Evolutionary conservation across 768 basidiomycete genomes (phyloP), one percentile per base, ranked within the genome.

Genomic region (Pseudohyphozyma bogoriensis): DNA sequence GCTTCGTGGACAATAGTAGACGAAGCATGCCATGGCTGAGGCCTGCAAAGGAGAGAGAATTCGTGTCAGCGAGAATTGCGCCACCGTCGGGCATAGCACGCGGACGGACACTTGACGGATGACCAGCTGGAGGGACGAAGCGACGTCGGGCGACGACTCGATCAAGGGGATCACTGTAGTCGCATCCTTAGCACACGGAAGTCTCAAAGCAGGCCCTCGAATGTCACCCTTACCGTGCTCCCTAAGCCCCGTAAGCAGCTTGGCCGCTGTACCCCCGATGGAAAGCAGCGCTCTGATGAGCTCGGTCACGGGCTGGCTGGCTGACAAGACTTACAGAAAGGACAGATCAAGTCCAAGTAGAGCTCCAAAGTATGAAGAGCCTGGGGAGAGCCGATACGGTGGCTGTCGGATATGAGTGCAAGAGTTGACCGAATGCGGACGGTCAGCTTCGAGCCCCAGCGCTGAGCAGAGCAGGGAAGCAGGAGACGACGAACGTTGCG

Each of bases 1-100:
- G 66, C 66, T 36, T 67, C 66, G 53, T 67, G 66, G 0, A 67
- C 62, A 31, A 61, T 56, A 0, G 66, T 67, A 18, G 56, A 58
- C 0, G 50, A 52, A 15, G 59, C 26, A 35, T 67, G 66, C 66
- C 66, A 67, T n/a, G 62, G 45, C 40, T 67, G 66, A 16, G 62
- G 66, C 20, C 51, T 39, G 52, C 59, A 55, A 9, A 8, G 10
- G 7, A 12, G 39, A 26, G 16, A 28, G 20, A 15, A 45, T n/a
- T 16, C 37, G 56, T 62, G 20, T 31, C 26, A 15, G 7, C 28
- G 13, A 7, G 11, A 11, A 18, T 28, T 47, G 28, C 20, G 28
- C 15, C 1, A 2, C n/a, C 18, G 39, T 49, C 7, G 28, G 4
- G 26, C 16, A 33, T 15, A 31, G 11, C 29, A 7, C 22, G 9